Evolutionary conservation across 1,284 basidiomycete species (phyloP).

Genomic region (Agroathelia rolfsii): DNA sequence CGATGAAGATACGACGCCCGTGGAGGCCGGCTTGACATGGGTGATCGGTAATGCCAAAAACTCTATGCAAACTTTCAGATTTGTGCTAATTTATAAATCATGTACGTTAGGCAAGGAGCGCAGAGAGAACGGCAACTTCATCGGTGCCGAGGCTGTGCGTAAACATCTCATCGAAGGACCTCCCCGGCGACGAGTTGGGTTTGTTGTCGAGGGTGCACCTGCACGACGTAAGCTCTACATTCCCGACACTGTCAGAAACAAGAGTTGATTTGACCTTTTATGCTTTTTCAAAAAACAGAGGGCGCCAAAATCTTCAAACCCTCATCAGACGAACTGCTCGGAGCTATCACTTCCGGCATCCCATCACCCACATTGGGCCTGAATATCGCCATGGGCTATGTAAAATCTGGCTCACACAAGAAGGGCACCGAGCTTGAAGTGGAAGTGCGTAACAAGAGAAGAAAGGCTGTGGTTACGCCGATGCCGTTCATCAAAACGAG

Average conservation of each 20-base stretch:
- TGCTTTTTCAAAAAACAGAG: constrained; percentile 35
- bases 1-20: constrained; percentile 77
- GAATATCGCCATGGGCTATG: constrained; percentile 97
- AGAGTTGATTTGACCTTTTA: constrained; percentile 2
- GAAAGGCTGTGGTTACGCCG: constrained; percentile 58
- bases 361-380: constrained; percentile 85
- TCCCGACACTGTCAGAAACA: background rate
- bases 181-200: constrained; percentile 71
- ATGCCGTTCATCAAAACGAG: constrained; percentile 77
- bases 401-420: constrained; percentile 78
- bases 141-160: constrained; percentile 75
- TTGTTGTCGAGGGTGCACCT: constrained; percentile 78
- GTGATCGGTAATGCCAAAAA: constrained; percentile 60
- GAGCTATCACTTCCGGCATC: constrained; percentile 84
- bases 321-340: constrained; percentile 46
- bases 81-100: background rate
- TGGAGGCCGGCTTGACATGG: constrained; percentile 91
- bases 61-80: too few relatives aligned
- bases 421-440: constrained; percentile 79
- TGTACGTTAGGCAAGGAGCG: constrained; percentile 72
- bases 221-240: constrained; percentile 56
- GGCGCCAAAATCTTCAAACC: constrained; percentile 69
- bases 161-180: constrained; percentile 79
- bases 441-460: constrained; percentile 67
- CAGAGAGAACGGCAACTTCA: constrained; percentile 63